phyloP scores from a whole-genome alignment of 129 eudicot genomes.

The Helichrysum umbraculigerum region DNA sequence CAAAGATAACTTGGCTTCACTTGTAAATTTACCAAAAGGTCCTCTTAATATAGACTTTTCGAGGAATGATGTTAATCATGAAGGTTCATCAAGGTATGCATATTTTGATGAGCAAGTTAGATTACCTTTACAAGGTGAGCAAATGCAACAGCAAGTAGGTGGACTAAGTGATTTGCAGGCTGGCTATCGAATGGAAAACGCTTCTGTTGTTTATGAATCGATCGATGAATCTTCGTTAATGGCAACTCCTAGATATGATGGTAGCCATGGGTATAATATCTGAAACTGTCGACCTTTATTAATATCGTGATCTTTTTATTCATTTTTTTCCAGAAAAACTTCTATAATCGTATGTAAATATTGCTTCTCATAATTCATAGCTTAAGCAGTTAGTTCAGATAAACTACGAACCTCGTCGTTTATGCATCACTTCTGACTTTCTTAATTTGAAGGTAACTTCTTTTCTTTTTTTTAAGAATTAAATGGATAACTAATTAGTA shows the following conservation, averaged over 20 bases:
- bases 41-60: constrained; percentile 55
- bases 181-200: constrained; percentile 24
- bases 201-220: constrained; percentile 21
- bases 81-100: constrained; percentile 26
- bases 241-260: constrained; percentile 15
- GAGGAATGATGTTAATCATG: constrained; percentile 19
- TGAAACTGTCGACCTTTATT: constrained; percentile 19
- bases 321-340: background rate
- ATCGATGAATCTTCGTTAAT: constrained; percentile 21
- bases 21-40: constrained; percentile 42
- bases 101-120: constrained; percentile 21
- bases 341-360: background rate
- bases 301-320: constrained; percentile 6
- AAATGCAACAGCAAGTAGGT: constrained; percentile 12
- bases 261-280: constrained; percentile 23
- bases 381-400: background rate
- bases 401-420: background rate
- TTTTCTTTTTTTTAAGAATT: too few species aligned
- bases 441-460: background rate
- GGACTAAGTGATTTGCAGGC: constrained; percentile 28
- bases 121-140: constrained; percentile 12
- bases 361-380: background rate
- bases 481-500: too few species aligned
- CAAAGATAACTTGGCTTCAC: background rate
- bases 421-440: too few species aligned